Conservation (phyloP, 306 rosid genomes). For the Quercus alba region DNA sequence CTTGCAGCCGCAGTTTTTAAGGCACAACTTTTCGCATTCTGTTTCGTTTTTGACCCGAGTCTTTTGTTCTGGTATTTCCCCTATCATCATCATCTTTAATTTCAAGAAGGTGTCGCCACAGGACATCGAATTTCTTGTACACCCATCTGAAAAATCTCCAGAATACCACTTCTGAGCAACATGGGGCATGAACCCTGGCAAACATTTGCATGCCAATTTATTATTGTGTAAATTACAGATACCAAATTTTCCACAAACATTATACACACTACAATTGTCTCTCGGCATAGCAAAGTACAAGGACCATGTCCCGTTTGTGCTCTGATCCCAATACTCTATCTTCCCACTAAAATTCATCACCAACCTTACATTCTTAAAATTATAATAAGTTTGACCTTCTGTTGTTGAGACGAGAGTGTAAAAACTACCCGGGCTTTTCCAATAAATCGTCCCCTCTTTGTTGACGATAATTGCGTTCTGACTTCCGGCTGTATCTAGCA, state of each 20-base stretch:
- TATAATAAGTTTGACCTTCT: too few relatives aligned
- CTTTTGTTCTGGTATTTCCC: too few relatives aligned
- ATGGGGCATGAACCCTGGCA: constrained; percentile 9
- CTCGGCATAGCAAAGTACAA: constrained; percentile 13
- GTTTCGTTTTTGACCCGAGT: neutral
- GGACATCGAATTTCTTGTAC: neutral
- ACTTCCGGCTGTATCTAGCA: neutral
- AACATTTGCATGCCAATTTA: neutral
- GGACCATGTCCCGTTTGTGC: too few relatives aligned
- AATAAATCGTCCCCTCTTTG: neutral
- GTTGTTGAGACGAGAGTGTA: too few relatives aligned
- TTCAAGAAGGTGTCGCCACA: constrained; percentile 6
- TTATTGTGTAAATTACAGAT: neutral
- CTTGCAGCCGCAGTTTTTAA: neutral
- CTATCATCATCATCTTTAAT: constrained; percentile 1
- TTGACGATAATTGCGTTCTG: neutral
- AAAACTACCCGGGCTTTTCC: neutral
- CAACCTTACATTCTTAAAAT: constrained; percentile 6
- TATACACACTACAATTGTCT: neutral
- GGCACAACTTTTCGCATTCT: constrained; percentile 26
- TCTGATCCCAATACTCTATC: neutral
- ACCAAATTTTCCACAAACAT: constrained; percentile 1
- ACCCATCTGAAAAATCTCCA: neutral
- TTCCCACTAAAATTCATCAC: constrained; percentile 21
- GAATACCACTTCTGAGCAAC: neutral